Evolutionary conservation across 345 rosid genomes (phyloP), one percentile per base, ranked within the genome.

Genomic region (Lepidium africanum): DNA sequence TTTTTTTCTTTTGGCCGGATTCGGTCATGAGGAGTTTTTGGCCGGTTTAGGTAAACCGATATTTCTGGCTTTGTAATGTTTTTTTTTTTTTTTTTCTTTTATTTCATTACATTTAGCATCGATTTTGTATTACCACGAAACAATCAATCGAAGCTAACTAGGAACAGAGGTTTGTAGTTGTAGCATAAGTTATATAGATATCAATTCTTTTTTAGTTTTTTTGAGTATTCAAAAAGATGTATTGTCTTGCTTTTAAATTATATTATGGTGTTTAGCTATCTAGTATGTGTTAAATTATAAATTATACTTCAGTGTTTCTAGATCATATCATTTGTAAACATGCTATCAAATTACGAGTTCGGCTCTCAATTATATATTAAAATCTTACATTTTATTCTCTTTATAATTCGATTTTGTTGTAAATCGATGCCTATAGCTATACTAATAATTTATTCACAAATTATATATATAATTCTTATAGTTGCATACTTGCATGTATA

Each of bases 121-220:
- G 73, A 25, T 30, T 62, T 52, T 52, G 38, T 42, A 43, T 67
- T 45, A 38, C 39, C 25, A 65, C n/a, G 54, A 66, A 59, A 41
- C 39, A 51, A 73, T 59, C 51, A 41, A 58, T 37, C 69, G 63
- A 60, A 4, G 77, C 60, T 50, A 10, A 57, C 45, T 65, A 58
- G 67, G 43, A 50, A 51, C 60, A 73, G 67, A 58, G 46, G 77
- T 42, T 73, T 65, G 72, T 65, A 66, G 67, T 66, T 65, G 72
- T 65, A 66, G 67, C 38, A 54, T 72, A 64, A 56, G 65, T 64
- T 10, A 65, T 56, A 72, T 72, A 72, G 53, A 17, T 33, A 48
- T 71, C 37, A 64, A 55, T 72, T 72, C 39, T 16, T 43, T 71
- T 70, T 59, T 59, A 50, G 9, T 15, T 63, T 38, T 2, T 54